Evolutionary conservation across 2,329 filamentous ascomycete species (phyloP), one percentile per base, ranked within the genome.

Genomic region (Myriosclerotinia duriaeana): DNA sequence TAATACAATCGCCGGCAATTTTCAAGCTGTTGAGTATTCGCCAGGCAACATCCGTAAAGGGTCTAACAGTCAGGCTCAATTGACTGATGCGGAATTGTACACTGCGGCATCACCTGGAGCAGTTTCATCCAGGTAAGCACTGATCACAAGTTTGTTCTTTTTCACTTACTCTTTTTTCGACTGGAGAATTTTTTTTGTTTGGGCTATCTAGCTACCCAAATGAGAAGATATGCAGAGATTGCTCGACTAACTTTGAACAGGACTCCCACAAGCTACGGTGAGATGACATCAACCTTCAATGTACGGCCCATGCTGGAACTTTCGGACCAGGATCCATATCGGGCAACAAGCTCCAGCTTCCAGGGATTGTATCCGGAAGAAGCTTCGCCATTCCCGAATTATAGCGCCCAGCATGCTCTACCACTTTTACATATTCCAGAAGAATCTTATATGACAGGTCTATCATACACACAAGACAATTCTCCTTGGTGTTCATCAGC

Each of bases 401-500:
- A 72, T 63, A 69, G 68, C 12, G 55, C 70, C 40, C 60, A 71
- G 17, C 70, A 66, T 14, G 36, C 46, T 22, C 68, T 75, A 14
- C 73, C 73, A 53, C 68, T 73, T 52, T 54, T 76, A 22, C 69
- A 68, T 20, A 75, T 76, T 30, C 74, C 74, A 4, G 74, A 75
- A 58, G 74, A 75, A 34, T 62, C 67, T 48, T 73, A 67, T 63
- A 69, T 70, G n/a, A 70, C 74, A n/a, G 67, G 69, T 17, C 61
- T 74, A 9, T 70, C 72, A 17, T 73, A 74, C 53, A 72, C 68
- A 6, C 70, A 73, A 30, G 72, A 73, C 30, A 73, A 70, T 53
- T 75, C 74, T 11, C 73, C 73, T 20, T 75, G 71, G 71, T 74
- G 73, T 64, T 75, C 74, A 30, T 76, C 74, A 5, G 73, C 73